Base-by-base conservation (phyloP, 2,329 filamentous ascomycete species). In the Coccinonectria pachysandricola region DNA sequence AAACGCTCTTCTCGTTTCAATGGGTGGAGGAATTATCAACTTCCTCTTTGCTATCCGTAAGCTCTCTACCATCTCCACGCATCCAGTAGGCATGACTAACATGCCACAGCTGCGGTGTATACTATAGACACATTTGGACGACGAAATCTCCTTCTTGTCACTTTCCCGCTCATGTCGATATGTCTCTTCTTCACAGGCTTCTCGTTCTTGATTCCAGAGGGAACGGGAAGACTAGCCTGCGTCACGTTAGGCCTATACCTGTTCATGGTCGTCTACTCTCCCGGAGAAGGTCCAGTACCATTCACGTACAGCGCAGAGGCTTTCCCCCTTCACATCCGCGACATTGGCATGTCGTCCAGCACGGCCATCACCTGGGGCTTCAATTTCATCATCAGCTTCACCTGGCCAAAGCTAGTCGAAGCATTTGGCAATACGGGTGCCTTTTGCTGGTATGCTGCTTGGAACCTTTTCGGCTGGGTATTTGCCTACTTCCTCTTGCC, bases 291-390 rank as follows among this genome's bases (percentile, higher is more conserved):
- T 0, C 68, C 69, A 0, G 69, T 74, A 0, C 68, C 70, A 0
- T 73, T 73, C 37, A 73, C 68, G 0, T 74, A 74, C 43, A 70
- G 65, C 0, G 69, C 69, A 1, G 70, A 74, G 37, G 69, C 67
- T 0, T 73, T 72, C 36, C 68, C 69, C 0, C 49, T 73, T 0
- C 69, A 71, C 22, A 60, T 72, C 8, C 60, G 69, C 24, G 64
- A 65, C 7, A 60, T 68, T 27, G 68, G 67, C 9, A 71, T 71
- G 68, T 60, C 63, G 0, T 53, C 64, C 0, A 53, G 56, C 9
- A 59, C 56, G 0, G 53, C 57, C 0, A 56, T 56, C 8, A 56
- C 51, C 1, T 60, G 56, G 57, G 48, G 52, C 1, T 60, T 56
- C 40, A 56, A 56, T 35, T 56, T 55, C 21, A 45, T 56, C 38